phyloP scores from a whole-genome alignment of 345 rosid species.

The Heritiera fomes region DNA sequence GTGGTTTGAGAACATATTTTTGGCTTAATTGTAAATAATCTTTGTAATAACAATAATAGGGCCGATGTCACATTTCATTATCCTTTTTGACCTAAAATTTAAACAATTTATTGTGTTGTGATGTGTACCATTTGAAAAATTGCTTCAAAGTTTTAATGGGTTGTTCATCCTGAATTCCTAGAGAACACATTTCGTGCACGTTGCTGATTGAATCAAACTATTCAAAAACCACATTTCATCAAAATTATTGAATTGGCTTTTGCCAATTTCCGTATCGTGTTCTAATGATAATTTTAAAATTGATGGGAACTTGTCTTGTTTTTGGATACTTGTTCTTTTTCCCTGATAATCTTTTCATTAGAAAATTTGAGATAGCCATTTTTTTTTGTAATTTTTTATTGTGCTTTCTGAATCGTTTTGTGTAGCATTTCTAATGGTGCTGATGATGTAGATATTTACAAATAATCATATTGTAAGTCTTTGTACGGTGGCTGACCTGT shows the following conservation, averaged over 20 bases:
- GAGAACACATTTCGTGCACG: not conserved
- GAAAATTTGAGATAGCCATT: not conserved
- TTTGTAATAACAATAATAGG: not conserved
- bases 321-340: not conserved
- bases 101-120: not conserved
- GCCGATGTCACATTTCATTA: not conserved
- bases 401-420: not conserved
- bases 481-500: not conserved
- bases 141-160: not conserved
- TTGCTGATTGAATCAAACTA: not conserved
- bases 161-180: not conserved
- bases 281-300: not conserved
- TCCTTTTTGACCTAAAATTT: not conserved
- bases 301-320: not conserved
- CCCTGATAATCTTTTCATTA: not conserved
- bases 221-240: not conserved
- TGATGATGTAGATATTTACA: not conserved
- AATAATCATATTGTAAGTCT: not conserved
- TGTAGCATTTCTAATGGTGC: not conserved
- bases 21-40: not conserved
- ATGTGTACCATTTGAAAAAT: not conserved
- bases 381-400: not conserved
- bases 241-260: not conserved
- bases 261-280: not conserved
- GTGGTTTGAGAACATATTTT: conserved; percentile 13